These are phyloP conservation scores for Lipomyces chichibuensis DNA, from an alignment of 805 yeast species.

Conservation along the genomic window DNA sequence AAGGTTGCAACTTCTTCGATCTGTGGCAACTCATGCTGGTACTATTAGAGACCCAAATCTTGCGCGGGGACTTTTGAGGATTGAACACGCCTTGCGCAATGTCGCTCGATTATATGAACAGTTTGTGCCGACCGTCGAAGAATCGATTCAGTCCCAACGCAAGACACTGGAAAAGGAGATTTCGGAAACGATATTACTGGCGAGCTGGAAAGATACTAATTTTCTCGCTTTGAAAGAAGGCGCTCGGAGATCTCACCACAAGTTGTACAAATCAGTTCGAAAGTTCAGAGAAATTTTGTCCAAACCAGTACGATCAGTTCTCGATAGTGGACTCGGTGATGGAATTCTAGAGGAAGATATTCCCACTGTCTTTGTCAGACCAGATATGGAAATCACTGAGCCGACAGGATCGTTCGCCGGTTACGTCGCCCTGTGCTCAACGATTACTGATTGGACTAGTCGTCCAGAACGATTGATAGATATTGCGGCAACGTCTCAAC, in stretches of 20 bases:
- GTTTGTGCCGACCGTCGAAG: constrained; percentile 56
- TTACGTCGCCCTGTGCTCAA: constrained; percentile 3
- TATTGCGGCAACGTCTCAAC: constrained; percentile 53
- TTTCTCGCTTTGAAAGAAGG: constrained; percentile 92
- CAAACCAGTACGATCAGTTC: constrained; percentile 21
- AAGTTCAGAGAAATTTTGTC: constrained; percentile 65
- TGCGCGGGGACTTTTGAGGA: constrained; percentile 20
- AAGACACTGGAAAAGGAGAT: constrained; percentile 74
- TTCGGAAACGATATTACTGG: constrained; percentile 79
- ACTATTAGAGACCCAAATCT: constrained; percentile 37
- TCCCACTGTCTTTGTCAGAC: neutral
- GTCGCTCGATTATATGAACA: constrained; percentile 68
- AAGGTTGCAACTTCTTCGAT: constrained; percentile 62
- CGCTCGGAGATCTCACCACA: constrained; percentile 84
- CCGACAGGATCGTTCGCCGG: neutral
- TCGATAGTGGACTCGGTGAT: constrained; percentile 27
- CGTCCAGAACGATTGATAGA: constrained; percentile 64
- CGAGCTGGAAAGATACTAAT: constrained; percentile 97
- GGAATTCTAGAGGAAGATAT: neutral
- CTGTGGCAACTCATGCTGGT: constrained; percentile 63
- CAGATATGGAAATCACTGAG: neutral
- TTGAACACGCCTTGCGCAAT: constrained; percentile 55
- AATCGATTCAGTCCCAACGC: constrained; percentile 51
- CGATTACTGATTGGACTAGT: constrained; percentile 31
- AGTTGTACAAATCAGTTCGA: constrained; percentile 77